A percentile compares a stretch with the other conserved stretches of the same genome.
These are phyloP conservation scores for Cadophora luteo-olivacea DNA, from an alignment of 2,329 filamentous ascomycete genomes.

Conservation along the genomic window DNA sequence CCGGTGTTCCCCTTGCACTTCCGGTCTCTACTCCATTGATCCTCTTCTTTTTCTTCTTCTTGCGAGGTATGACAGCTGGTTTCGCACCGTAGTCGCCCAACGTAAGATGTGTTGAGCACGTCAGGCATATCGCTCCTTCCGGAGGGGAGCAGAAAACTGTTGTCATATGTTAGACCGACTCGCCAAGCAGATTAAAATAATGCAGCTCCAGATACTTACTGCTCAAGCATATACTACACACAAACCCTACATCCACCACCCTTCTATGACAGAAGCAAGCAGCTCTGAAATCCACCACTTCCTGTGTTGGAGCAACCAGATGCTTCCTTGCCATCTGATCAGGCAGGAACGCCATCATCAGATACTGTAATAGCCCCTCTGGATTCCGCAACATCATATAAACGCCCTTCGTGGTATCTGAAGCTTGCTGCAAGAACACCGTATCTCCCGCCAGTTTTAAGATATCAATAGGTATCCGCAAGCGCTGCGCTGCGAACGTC, in stretches of 20 bases:
- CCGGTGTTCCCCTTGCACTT: constrained; percentile 66
- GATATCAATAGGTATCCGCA: constrained; percentile 90
- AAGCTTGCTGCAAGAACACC: constrained; percentile 93
- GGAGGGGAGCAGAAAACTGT: constrained; percentile 75
- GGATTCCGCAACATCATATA: constrained; percentile 69
- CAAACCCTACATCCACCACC: constrained; percentile 90
- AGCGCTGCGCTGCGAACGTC: constrained; percentile 92
- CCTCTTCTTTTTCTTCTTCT: constrained; percentile 80
- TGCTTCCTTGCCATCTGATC: constrained; percentile 68
- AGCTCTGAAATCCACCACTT: constrained; percentile 94
- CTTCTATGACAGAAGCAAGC: constrained; percentile 96
- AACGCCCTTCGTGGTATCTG: constrained; percentile 73
- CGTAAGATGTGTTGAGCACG: constrained; percentile 80
- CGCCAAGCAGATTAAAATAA: not conserved
- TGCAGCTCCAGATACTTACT: constrained; percentile 54
- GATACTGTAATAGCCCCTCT: constrained; percentile 82
- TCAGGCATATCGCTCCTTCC: constrained; percentile 74
- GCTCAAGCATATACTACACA: constrained; percentile 94
- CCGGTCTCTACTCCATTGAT: constrained; percentile 60
- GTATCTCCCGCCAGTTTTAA: constrained; percentile 84
- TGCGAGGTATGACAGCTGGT: constrained; percentile 75
- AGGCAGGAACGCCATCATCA: constrained; percentile 93
- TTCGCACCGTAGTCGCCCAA: constrained; percentile 78
- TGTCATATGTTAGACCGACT: constrained; percentile 26
- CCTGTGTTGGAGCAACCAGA: constrained; percentile 79